Base-by-base conservation (phyloP, 2,329 filamentous ascomycete species). In the Fusarium proliferatum region DNA sequence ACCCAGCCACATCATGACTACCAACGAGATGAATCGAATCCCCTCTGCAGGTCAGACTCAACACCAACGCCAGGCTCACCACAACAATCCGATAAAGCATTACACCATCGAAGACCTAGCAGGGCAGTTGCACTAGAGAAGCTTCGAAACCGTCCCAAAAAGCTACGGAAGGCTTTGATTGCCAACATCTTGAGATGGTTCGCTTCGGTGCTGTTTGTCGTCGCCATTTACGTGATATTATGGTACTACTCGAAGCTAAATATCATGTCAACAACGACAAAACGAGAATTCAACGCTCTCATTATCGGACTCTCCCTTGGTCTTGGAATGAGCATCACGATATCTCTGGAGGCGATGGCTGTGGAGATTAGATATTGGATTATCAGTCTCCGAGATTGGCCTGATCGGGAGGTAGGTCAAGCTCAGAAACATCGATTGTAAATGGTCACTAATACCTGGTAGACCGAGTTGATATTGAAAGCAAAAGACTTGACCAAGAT, bases 351-450 rank as follows among this genome's bases (percentile, higher is more conserved):
- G 64, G 81, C 80, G 34, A 84, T 86, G 80, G 82, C 84, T 7
- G 75, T 80, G 19, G 84, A 85, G 66, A 76, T 85, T 67, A 79
- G 85, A n/a, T 87, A 85, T 84, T 85, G 83, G 78, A 81, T 86
- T 34, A 72, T 87, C 46, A 82, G 80, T 64, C 76, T 78, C 13
- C 76, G 80, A 9, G 78, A 80, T 43, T 80, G 83, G 66, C 81
- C 80, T 39, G 76, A 82, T 45, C 76, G 75, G 9, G 85, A 87
- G 78, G 85, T 85, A 57, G n/a, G 78, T 5, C 13, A 17, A 45
- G 12, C n/a, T 26, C 15, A 23, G 19, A 34, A 30, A 3, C 10
- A 56, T 26, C 19, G 6, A 45, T 2, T 6, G 21, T 15, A 9
- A 23, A 28, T 23, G 15, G 3, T 10, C 11, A 33, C 61, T 45